A percentile compares a stretch with the other conserved stretches of the same genome.
phyloP scores from a whole-genome alignment of 805 yeast species.

The Yueomyces sp. region DNA sequence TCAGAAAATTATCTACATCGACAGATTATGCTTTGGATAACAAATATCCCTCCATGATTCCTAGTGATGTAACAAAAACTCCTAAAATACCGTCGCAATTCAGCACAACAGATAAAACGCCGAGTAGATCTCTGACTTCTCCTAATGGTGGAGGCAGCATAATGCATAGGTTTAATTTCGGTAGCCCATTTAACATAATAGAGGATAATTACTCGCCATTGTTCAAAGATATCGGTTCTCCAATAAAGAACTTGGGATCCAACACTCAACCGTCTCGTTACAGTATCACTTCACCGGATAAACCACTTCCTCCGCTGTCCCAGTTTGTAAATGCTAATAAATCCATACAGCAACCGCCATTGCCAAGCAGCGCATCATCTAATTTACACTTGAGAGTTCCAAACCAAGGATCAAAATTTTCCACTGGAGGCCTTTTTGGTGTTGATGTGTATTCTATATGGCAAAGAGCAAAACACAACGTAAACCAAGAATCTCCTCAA shows the following conservation, averaged over 20 bases:
- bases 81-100: constrained; percentile 9
- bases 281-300: not conserved
- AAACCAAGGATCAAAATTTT: constrained; percentile 13
- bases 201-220: constrained; percentile 12
- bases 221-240: constrained; percentile 14
- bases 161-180: constrained; percentile 18
- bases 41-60: not conserved
- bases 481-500: not conserved
- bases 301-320: not conserved
- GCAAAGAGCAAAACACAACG: constrained; percentile 18
- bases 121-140: constrained; percentile 9
- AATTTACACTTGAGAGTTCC: not conserved
- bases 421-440: constrained; percentile 20
- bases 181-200: not conserved
- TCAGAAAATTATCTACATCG: not conserved
- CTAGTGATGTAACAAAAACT: constrained; percentile 5
- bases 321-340: not conserved
- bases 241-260: constrained; percentile 3
- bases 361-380: not conserved
- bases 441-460: constrained; percentile 25
- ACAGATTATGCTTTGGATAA: not conserved
- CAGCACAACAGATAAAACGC: constrained; percentile 10
- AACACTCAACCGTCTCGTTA: not conserved
- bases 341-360: not conserved
- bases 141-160: constrained; percentile 12